Base-by-base conservation (phyloP, 768 basidiomycete species). In the Hygrocybe coccinea region DNA sequence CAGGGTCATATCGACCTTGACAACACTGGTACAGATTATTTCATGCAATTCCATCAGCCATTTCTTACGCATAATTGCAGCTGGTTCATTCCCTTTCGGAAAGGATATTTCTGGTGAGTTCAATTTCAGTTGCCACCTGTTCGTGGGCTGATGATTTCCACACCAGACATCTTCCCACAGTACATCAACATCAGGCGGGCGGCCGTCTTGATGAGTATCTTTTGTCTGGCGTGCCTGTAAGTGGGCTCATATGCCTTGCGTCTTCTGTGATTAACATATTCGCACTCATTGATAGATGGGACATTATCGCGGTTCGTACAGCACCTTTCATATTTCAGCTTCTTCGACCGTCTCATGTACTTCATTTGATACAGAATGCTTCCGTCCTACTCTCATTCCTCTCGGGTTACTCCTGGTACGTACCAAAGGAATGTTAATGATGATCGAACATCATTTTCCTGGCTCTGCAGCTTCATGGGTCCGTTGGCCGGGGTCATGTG, bases 101-200 rank as follows among this genome's bases (percentile, higher is more conserved):
- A 54, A 54, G 15, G 53, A 54, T 46, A 45, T 54, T 33, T 54
- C 53, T 37, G 53, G 53, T 54, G 11, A 15, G 38, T 52, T 52
- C 35, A n/a, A 11, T 41, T 8, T 25, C 21, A 17, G 14, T 22
- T 22, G 22, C 17, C n/a, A n/a, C n/a, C 29, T 21, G 38, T 39
- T 52, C 25, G 2, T 12, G 33, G n/a, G 39, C 3, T 46, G 53
- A 54, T n/a, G 43, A 12, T 54, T 34, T 15, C 19, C 33, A 14
- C 10, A 10, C 11, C 19, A 54, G 53, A 43, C 19, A 37, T 54
- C 33, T 54, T 54, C 19, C 53, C 53, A 12, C 53, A 25, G 19
- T 54, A 54, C 35, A 46, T 54, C 53, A 54, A 54, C 53, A 54
- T 54, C 53, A 54, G 53, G 43, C 53, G 53, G 12, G 53, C 53